phyloP scores from a whole-genome alignment of 148 eudicot species.

The Persicaria tinctoria region DNA sequence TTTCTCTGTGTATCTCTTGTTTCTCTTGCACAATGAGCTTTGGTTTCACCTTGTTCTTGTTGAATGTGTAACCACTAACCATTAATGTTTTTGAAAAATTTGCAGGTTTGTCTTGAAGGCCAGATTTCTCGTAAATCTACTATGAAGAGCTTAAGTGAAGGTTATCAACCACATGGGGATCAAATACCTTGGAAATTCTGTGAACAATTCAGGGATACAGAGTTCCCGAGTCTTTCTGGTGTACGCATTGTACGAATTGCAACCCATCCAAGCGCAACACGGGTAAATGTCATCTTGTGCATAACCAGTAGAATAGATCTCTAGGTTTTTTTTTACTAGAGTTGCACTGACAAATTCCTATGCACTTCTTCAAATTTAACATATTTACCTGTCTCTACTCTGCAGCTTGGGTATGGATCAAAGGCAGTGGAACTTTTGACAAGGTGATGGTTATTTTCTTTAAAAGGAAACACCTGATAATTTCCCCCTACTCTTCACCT shows the following conservation, averaged over 20 bases:
- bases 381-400: background rate
- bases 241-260: conserved; percentile 96
- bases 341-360: background rate
- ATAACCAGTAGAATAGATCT: background rate
- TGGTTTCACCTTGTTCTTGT: background rate
- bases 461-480: background rate
- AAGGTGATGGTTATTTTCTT: conserved; percentile 33
- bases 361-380: background rate
- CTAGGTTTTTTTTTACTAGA: background rate
- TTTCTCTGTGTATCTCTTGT: background rate
- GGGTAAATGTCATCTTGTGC: conserved; percentile 29
- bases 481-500: background rate
- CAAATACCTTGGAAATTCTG: conserved; percentile 98
- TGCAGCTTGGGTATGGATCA: conserved; percentile 96
- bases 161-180: conserved; percentile 79
- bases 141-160: conserved; percentile 60
- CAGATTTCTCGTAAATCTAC: conserved; percentile 80
- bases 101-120: conserved; percentile 84
- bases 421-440: conserved; percentile 71
- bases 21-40: background rate
- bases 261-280: conserved; percentile 96
- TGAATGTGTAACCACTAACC: background rate
- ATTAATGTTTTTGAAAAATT: background rate
- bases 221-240: conserved; percentile 86
- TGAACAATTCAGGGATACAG: conserved; percentile 65